A percentile compares a stretch with the other conserved stretches of the same genome.
Evolutionary conservation across 768 basidiomycete genomes (phyloP).

Genomic region (Sarcomyxa edulis): DNA sequence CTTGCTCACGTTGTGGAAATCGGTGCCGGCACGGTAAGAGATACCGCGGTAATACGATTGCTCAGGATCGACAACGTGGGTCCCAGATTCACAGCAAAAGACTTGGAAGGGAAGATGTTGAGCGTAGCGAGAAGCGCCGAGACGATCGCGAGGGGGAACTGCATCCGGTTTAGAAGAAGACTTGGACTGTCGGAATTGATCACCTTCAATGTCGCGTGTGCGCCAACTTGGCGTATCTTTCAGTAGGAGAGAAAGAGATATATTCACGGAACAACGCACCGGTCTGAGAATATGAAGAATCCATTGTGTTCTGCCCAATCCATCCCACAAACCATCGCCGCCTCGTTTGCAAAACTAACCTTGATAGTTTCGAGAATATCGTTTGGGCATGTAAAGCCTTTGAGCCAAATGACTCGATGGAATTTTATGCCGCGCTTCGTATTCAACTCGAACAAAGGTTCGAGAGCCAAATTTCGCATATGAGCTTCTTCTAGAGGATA

Average conservation of each 20-base stretch:
- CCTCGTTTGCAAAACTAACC: constrained; percentile 84
- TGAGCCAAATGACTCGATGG: constrained; percentile 92
- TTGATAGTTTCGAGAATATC: constrained; percentile 96
- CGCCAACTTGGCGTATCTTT: constrained; percentile 63
- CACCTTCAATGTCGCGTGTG: constrained; percentile 95
- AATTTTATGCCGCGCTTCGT: constrained; percentile 77
- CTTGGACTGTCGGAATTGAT: constrained; percentile 95
- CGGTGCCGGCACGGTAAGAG: constrained; percentile 73
- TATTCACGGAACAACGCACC: constrained; percentile 45
- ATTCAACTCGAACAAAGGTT: constrained; percentile 82
- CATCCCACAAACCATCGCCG: constrained; percentile 99
- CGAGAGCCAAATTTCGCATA: constrained; percentile 87
- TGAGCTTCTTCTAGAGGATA: constrained; percentile 95
- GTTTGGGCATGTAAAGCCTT: constrained; percentile 98
- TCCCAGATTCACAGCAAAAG: constrained; percentile 98
- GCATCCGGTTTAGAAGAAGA: constrained; percentile 87
- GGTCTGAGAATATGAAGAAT: constrained; percentile 96
- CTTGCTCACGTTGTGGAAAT: constrained; percentile 76
- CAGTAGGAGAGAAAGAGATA: not conserved
- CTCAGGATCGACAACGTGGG: constrained; percentile 92
- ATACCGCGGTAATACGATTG: constrained; percentile 95
- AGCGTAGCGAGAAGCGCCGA: constrained; percentile 77
- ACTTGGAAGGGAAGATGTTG: constrained; percentile 96
- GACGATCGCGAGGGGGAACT: constrained; percentile 86
- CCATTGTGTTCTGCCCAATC: constrained; percentile 99